Evolutionary conservation across 768 basidiomycete species (phyloP), one percentile per base, ranked within the genome.

Genomic region (Piloderma croceum): DNA sequence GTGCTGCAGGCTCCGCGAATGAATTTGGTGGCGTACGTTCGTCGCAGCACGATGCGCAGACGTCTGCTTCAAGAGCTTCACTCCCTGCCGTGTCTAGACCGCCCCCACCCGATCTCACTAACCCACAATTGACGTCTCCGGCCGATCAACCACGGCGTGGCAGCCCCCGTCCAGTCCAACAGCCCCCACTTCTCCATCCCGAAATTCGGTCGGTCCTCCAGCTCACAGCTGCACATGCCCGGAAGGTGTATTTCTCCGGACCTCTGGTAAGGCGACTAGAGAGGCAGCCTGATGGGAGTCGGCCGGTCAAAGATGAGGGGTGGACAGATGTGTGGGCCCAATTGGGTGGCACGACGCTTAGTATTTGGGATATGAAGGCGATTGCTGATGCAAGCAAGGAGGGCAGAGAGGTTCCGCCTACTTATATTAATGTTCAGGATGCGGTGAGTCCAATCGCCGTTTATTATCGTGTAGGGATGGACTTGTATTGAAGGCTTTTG

Each of bases 281-380:
- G 58, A 75, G 82, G n/a, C 77, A 79, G 46, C 67, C 88, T 1
- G 83, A 88, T 57, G 86, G 89, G 17, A 73, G 80, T 50, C 72
- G 69, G 44, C 77, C 82, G 3, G 53, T 63, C 44, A 83, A 82
- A 53, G 83, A 88, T 52, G 85, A 86, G 3, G 78, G 79, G 1
- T 90, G 90, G 86, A 70, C 71, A 9, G 79, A 90, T 13, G 83
- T 92, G 12, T 93, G 88, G 87, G 90, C 83, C 1, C 90, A 93
- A 62, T 69, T 93, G 24, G 83, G 86, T 36, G 91, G 90, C 4
- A 90, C 88, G 5, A 91, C 86, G 17, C 71, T 93, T 50, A 90
- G 87, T 51, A 71, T 91, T 31, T 93, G 90, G 90, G 88, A 90
- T 57, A 91, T 92, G 84, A 79, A 76, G 52, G 77, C 83, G 51